phyloP scores from a whole-genome alignment of 345 rosid genomes.

The Xanthoceras sorbifolium region DNA sequence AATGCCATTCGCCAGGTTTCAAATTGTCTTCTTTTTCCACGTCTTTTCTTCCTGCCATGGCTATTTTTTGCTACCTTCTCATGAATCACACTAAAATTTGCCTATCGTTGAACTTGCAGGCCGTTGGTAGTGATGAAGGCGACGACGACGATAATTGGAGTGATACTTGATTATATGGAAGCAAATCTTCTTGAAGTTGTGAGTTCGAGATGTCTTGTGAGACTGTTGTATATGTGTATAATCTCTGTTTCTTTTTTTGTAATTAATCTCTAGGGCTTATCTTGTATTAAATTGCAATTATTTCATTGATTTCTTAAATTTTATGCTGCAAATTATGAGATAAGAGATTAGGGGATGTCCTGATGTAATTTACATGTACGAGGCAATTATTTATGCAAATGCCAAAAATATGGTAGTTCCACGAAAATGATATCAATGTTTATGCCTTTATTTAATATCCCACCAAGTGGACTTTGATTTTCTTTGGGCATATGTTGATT shows the following conservation, averaged over 20 bases:
- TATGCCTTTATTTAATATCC: not conserved
- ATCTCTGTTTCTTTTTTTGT: slow-evolving; percentile 25
- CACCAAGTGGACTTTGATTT: not conserved
- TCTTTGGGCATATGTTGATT: not conserved
- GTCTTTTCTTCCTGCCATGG: not conserved
- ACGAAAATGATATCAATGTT: not conserved
- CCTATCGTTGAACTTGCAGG: slow-evolving; percentile 45
- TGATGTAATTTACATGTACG: slow-evolving; percentile 25
- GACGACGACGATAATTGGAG: slow-evolving; percentile 92
- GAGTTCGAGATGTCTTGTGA: slow-evolving; percentile 18
- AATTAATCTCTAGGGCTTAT: slow-evolving; percentile 33
- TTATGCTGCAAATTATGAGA: slow-evolving; percentile 20
- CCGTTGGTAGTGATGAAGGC: slow-evolving; percentile 73
- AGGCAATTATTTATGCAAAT: slow-evolving; percentile 22
- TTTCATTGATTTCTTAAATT: slow-evolving; percentile 30
- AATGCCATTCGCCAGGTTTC: slow-evolving; percentile 92
- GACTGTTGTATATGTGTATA: slow-evolving; percentile 34
- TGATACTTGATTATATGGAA: slow-evolving; percentile 36
- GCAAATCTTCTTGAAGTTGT: slow-evolving; percentile 13
- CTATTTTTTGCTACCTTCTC: slow-evolving; percentile 1
- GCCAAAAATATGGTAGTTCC: not conserved
- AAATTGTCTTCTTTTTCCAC: not conserved
- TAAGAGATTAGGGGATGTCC: slow-evolving; percentile 3
- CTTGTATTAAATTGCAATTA: slow-evolving; percentile 1
- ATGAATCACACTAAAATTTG: slow-evolving; percentile 10